Percentiles rank a stretch among this genome's conserved stretches.
Evolutionary conservation across 768 basidiomycete genomes (phyloP).

Genomic region (Cystobasidium tubakii): DNA sequence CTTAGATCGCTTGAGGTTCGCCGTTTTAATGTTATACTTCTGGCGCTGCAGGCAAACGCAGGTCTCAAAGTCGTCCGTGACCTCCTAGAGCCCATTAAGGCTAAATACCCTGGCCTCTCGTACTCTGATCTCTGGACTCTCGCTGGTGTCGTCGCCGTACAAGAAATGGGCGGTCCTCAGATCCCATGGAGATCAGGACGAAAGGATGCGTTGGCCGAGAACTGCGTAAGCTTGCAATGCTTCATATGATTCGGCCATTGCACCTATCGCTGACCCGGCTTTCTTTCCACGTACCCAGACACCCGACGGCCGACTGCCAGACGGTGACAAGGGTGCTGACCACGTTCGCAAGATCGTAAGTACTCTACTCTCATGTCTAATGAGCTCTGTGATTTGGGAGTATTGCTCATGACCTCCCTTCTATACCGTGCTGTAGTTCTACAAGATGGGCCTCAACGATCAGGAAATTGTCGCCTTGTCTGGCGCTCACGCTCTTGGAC

Average conservation of each 20-base stretch:
- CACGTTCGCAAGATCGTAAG: conserved; percentile 66
- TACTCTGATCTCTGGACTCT: conserved; percentile 57
- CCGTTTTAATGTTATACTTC: too few relatives aligned
- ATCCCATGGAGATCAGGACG: conserved; percentile 90
- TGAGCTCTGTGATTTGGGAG: background rate
- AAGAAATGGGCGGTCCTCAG: conserved; percentile 88
- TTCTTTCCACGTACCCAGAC: background rate
- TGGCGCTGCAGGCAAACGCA: conserved; percentile 67
- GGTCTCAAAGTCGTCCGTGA: conserved; percentile 74
- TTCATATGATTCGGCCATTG: background rate
- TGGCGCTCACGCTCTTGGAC: conserved; percentile 91
- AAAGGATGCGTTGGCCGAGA: conserved; percentile 61
- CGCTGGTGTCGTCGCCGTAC: conserved; percentile 77
- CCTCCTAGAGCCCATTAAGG: conserved; percentile 73
- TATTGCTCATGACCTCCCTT: background rate
- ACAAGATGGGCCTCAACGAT: conserved; percentile 93
- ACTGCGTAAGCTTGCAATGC: conserved; percentile 16
- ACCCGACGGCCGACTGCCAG: conserved; percentile 79
- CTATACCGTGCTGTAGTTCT: conserved; percentile 59
- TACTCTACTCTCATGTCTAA: conserved; percentile 44
- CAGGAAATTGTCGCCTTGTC: conserved; percentile 76
- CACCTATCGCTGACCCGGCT: background rate
- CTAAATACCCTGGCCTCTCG: conserved; percentile 83
- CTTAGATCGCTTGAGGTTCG: too few relatives aligned
- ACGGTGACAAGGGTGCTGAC: conserved; percentile 62